phyloP scores from a whole-genome alignment of 345 rosid species.

The Gossypium raimondii region DNA sequence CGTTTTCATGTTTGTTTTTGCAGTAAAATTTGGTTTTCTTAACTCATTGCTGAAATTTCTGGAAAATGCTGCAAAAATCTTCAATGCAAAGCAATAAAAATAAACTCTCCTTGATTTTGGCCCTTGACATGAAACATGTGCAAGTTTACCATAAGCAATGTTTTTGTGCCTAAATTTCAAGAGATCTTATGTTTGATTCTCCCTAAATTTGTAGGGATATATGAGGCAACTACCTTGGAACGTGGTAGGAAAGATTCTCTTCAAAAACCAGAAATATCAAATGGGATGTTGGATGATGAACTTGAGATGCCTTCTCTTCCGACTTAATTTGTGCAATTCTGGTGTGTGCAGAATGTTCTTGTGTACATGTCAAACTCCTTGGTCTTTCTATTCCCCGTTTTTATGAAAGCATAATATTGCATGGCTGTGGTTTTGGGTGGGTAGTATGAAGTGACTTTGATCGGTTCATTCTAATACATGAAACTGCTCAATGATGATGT shows the following conservation, averaged over 20 bases:
- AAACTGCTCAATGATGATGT: background rate
- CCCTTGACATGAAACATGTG: background rate
- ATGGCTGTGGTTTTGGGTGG: background rate
- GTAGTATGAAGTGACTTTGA: background rate
- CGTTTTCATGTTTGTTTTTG: background rate
- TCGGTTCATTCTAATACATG: background rate
- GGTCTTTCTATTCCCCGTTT: background rate
- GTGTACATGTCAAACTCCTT: background rate
- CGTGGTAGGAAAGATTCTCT: constrained; percentile 53
- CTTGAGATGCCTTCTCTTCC: constrained; percentile 50
- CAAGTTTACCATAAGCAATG: background rate
- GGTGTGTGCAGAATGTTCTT: background rate
- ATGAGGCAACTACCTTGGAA: constrained; percentile 75
- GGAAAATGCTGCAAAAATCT: background rate
- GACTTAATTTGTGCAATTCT: constrained; percentile 31
- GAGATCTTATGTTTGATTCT: background rate
- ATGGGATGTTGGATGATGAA: constrained; percentile 52
- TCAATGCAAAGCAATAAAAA: background rate
- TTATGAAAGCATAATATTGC: background rate
- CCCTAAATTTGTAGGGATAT: constrained; percentile 49
- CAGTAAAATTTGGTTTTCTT: constrained; percentile 6
- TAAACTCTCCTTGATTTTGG: background rate
- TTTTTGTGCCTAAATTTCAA: background rate
- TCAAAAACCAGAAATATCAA: constrained; percentile 42
- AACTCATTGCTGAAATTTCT: background rate